Evolutionary conservation across 2,329 filamentous ascomycete genomes (phyloP).

Genomic region (Cercospora nicotianae): DNA sequence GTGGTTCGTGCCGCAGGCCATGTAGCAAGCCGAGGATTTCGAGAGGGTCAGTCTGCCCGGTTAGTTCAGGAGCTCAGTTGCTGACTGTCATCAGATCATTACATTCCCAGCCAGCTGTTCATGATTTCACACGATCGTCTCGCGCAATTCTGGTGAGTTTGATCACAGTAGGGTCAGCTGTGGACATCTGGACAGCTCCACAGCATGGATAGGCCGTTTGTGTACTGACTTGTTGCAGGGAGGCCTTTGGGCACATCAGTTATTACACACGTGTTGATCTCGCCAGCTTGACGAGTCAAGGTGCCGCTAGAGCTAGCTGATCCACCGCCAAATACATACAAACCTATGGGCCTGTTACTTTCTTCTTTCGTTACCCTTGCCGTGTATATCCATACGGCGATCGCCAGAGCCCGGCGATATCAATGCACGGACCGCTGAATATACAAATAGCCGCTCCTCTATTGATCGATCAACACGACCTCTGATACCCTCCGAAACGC

Average conservation of each 20-base stretch:
- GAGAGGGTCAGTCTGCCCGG: constrained; percentile 56
- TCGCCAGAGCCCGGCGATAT: neutral
- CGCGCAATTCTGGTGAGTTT: constrained; percentile 45
- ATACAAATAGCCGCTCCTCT: neutral
- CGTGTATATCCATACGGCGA: neutral
- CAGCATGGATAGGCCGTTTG: neutral
- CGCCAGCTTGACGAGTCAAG: constrained; percentile 36
- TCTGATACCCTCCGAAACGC: neutral
- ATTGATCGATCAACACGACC: neutral
- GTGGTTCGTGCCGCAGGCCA: constrained; percentile 75
- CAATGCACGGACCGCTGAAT: neutral
- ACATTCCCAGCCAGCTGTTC: constrained; percentile 72
- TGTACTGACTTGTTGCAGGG: constrained; percentile 68
- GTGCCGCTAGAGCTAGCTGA: neutral
- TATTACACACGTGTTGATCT: constrained; percentile 52
- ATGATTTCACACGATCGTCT: constrained; percentile 74
- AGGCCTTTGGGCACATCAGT: constrained; percentile 53
- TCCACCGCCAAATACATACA: neutral
- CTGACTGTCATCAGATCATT: constrained; percentile 60
- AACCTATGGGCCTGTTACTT: neutral
- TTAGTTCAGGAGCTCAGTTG: neutral
- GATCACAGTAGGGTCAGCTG: neutral
- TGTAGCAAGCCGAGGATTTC: constrained; percentile 71
- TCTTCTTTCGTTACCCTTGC: neutral
- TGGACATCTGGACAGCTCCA: neutral